Evolutionary conservation across 1,284 basidiomycete species (phyloP).

Genomic region (Gymnopus androsaceus): DNA sequence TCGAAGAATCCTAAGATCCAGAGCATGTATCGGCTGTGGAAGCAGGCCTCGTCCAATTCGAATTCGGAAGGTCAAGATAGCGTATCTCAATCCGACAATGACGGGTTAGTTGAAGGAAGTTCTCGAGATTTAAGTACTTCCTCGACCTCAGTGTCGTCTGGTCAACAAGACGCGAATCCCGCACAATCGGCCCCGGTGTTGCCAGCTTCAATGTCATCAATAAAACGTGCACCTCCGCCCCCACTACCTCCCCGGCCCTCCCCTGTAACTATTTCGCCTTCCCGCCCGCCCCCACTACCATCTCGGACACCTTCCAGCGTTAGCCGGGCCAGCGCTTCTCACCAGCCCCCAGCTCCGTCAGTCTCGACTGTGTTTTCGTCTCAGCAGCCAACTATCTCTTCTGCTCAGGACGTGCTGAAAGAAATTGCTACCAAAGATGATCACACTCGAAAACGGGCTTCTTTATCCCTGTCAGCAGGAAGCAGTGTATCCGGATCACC

Average conservation of each 20-base stretch:
- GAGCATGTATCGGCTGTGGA: constrained; percentile 71
- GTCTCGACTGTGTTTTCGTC: constrained; percentile 15
- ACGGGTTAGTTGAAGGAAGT: no score
- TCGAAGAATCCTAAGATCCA: constrained; percentile 45
- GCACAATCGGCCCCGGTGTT: constrained; percentile 10
- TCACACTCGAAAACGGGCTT: constrained; percentile 15
- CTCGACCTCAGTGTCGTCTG: constrained; percentile 20
- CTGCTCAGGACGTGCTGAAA: constrained; percentile 57
- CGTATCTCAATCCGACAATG: constrained; percentile 25
- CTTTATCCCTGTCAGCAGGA: neutral
- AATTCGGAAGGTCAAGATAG: constrained; percentile 25
- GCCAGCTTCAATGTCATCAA: constrained; percentile 24
- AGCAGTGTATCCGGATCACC: neutral
- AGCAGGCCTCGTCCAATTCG: constrained; percentile 42
- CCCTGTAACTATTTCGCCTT: constrained; percentile 22
- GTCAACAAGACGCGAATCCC: neutral
- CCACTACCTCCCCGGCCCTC: constrained; percentile 60
- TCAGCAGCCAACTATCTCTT: constrained; percentile 16
- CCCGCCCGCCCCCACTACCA: constrained; percentile 15
- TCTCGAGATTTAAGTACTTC: neutral
- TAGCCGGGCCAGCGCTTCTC: neutral
- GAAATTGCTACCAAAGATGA: constrained; percentile 54
- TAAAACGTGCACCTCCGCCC: constrained; percentile 44
- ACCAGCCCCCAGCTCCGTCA: constrained; percentile 24
- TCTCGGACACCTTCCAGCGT: constrained; percentile 9